A percentile compares a stretch with the other conserved stretches of the same genome.
phyloP scores from a whole-genome alignment of 441 rosid genomes.

The Erysimum cheiri region DNA sequence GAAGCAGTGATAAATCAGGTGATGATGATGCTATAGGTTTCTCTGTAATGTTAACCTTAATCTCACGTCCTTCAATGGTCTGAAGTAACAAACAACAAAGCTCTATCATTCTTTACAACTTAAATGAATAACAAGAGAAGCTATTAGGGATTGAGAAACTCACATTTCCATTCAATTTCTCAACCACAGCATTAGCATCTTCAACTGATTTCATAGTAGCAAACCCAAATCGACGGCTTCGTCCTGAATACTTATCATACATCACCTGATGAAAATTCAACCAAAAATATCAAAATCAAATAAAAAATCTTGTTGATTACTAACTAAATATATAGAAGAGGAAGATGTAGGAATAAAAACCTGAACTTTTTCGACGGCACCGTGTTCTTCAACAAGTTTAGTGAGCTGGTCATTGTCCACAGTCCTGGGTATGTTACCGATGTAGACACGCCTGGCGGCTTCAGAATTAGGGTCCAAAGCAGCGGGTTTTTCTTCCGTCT shows the following conservation, averaged over 20 bases:
- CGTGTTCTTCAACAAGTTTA: conserved; percentile 77
- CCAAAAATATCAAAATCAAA: conserved; percentile 23
- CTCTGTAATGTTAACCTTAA: conserved; percentile 87
- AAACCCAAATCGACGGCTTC: conserved; percentile 91
- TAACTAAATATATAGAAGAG: not conserved
- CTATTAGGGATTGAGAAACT: conserved; percentile 34
- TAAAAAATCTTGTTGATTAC: not conserved
- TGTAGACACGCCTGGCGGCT: conserved; percentile 68
- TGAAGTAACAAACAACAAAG: conserved; percentile 6
- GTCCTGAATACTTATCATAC: conserved; percentile 81
- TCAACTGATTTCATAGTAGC: conserved; percentile 86
- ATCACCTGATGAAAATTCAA: conserved; percentile 58
- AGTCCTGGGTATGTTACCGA: conserved; percentile 88
- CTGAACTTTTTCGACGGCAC: conserved; percentile 86
- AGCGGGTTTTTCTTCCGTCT: conserved; percentile 49
- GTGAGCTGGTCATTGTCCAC: conserved; percentile 63
- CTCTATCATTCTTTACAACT: not conserved
- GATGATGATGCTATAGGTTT: conserved; percentile 57
- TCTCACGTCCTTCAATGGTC: conserved; percentile 76
- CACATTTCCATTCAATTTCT: conserved; percentile 88
- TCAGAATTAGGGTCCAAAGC: conserved; percentile 54
- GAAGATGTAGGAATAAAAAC: conserved; percentile 40
- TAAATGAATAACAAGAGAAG: not conserved
- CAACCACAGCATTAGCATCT: conserved; percentile 79
- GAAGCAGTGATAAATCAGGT: conserved; percentile 58